Evolutionary conservation across 2,329 filamentous ascomycete species (phyloP), one percentile per base, ranked within the genome.

Genomic region (Exophiala sideris): DNA sequence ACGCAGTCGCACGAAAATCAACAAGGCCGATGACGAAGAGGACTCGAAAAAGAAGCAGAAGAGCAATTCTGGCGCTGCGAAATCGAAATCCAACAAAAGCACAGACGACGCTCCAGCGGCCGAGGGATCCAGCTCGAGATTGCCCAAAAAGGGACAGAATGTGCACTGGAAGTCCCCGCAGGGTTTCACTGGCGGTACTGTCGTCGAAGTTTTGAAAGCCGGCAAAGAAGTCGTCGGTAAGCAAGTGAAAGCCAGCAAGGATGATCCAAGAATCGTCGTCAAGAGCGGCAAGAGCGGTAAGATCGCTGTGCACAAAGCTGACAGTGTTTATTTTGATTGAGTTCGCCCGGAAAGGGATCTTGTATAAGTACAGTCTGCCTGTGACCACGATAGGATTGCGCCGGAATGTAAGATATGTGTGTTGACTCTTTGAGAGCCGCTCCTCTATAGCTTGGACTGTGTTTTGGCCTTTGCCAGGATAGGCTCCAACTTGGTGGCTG

Each of bases 401-500:
- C 3, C 24, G 24, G 24, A 8, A 29, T 29, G 24, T 29, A 29
- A 29, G 24, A 29, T 29, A 29, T 5, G 24, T 29, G 24, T 29
- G 24, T 29, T 29, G 24, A 29, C 5, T 29, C 7, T 29, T 3
- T 29, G 7, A 18, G 16, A 18, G 16, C 16, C 16, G 16, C 16
- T 18, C 16, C 7, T 52, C 35, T 59, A 63, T 49, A 64, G 65
- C 73, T 78, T 84, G 91, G 95, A 77, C 82, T 95, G 95, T 67
- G 77, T 79, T 78, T 90, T 87, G 35, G 89, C 88, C 80, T 91
- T 94, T 81, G 90, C 91, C 62, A 96, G 77, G 67, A 97, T 87
- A 38, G 90, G 88, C 75, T 96, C 91, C 75, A 96, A 84, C 85
- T 95, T 96, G 57, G 91, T 96, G 35, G 94, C 60, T 61, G 34